phyloP scores from a whole-genome alignment of 345 rosid species.

The Eutrema heterophyllum region DNA sequence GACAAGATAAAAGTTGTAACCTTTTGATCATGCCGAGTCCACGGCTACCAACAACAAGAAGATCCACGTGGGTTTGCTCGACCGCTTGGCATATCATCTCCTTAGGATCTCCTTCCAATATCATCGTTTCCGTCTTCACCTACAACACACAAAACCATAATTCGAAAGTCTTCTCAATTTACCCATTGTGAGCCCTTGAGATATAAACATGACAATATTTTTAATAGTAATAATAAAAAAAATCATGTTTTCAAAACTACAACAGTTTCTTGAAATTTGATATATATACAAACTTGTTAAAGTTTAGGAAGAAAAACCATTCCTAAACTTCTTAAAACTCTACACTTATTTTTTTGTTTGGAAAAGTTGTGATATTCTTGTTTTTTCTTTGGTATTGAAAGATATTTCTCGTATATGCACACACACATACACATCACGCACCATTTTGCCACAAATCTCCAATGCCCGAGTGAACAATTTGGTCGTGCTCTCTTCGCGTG shows the following conservation, averaged over 20 bases:
- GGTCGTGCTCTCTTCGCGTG: conserved; percentile 48
- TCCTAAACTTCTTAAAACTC: not conserved
- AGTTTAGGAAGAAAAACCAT: not conserved
- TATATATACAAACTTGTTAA: not conserved
- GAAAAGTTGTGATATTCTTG: not conserved
- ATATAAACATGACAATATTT: not conserved
- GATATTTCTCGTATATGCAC: not conserved
- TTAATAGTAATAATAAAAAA: too few species aligned
- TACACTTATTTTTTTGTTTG: too few species aligned
- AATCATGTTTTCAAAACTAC: not conserved
- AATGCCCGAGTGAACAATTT: conserved; percentile 51
- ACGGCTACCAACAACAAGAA: conserved; percentile 70
- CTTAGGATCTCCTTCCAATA: conserved; percentile 67
- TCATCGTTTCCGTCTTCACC: conserved; percentile 60
- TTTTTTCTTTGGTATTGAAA: not conserved
- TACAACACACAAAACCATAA: conserved; percentile 10
- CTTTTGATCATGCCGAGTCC: conserved; percentile 76
- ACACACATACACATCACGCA: not conserved
- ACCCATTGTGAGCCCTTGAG: not conserved
- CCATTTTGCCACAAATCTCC: conserved; percentile 57
- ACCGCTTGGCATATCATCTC: conserved; percentile 73
- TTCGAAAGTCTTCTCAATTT: not conserved
- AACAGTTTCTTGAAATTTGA: not conserved
- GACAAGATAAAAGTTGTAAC: conserved; percentile 21
- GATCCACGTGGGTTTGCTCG: conserved; percentile 57